Evolutionary conservation across 1,284 basidiomycete species (phyloP), one percentile per base, ranked within the genome.

Genomic region (Tranzscheliella williamsii): DNA sequence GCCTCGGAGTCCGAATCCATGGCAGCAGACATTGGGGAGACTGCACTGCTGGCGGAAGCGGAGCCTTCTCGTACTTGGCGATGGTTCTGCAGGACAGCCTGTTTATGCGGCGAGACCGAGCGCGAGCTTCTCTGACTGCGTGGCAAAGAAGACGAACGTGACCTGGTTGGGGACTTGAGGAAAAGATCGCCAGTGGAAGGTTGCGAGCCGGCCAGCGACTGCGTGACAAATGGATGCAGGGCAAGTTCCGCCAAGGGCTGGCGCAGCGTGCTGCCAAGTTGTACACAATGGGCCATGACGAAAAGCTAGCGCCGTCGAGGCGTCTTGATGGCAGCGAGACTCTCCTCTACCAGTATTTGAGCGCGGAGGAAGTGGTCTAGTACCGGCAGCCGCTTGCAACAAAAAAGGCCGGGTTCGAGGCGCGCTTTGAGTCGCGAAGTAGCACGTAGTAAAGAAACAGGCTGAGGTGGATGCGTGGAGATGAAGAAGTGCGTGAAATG

Each of bases 81-180:
- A 30, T 62, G 58, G 34, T 46, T 55, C 17, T 62, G 58, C 5
- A 62, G 30, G 13, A 62, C 18, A 20, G 52, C 58, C 32, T 62
- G 58, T 20, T 62, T 62, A 33, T 62, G 58, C 4, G 58, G 58
- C 13, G 58, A 62, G 16, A 62, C 58, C 4, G 58, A 55, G 16
- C 49, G 31, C 0, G 58, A 62, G 21, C 41, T 43, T 17, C 43
- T 36, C 18, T 47, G 47, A 34, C 58, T 62, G 4, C 36, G 26
- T 3, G 57, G 37, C 20, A 54, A 29, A 15, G 57, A 61, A 7
- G 57, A 51, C 3, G 57, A 61, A n/a, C 46, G 51, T 4, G 57
- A 61, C 22, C 52, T 42, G 5, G 58, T 47, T 2, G 58, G 52
- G 3, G 57, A 51, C 39, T 61, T 61, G 51, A 50, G 50, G 7